A percentile compares a stretch with the other conserved stretches of the same genome.
phyloP scores from a whole-genome alignment of 345 rosid species.

The Capsella bursapastoris region DNA sequence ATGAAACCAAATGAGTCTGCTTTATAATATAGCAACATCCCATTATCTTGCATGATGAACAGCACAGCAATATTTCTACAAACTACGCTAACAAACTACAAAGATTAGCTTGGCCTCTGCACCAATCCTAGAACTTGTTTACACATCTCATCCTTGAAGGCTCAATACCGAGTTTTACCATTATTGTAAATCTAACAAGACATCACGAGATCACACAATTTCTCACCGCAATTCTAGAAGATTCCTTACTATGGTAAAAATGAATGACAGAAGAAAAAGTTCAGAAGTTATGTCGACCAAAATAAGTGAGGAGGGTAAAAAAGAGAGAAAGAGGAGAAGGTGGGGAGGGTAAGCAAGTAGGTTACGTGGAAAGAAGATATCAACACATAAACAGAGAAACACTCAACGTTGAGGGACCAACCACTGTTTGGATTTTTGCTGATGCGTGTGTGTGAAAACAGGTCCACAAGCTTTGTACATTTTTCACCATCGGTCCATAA shows the following conservation, averaged over 20 bases:
- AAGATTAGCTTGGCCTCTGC: neutral
- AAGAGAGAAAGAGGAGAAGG: neutral
- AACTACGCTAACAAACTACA: neutral
- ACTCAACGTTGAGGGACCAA: conserved; percentile 24
- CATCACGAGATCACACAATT: conserved; percentile 5
- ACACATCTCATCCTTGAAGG: neutral
- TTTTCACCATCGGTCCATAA: conserved; percentile 34
- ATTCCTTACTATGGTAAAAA: too few relatives aligned
- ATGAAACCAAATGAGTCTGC: conserved; percentile 12
- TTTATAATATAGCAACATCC: neutral
- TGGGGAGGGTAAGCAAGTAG: conserved; percentile 10
- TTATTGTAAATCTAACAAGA: neutral
- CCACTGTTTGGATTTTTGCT: conserved; percentile 39
- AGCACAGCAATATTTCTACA: neutral
- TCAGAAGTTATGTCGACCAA: neutral
- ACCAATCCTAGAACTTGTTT: neutral
- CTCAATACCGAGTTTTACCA: neutral
- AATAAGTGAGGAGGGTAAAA: neutral
- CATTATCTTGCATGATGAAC: neutral
- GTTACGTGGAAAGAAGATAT: conserved; percentile 40
- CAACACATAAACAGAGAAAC: conserved; percentile 26
- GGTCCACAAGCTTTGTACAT: conserved; percentile 35
- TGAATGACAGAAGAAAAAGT: neutral
- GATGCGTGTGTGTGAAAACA: conserved; percentile 28
- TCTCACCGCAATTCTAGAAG: neutral